Percentiles rank a stretch among this genome's conserved stretches.
Evolutionary conservation across 2,329 filamentous ascomycete species (phyloP).

Genomic region (Talaromyces sp.): DNA sequence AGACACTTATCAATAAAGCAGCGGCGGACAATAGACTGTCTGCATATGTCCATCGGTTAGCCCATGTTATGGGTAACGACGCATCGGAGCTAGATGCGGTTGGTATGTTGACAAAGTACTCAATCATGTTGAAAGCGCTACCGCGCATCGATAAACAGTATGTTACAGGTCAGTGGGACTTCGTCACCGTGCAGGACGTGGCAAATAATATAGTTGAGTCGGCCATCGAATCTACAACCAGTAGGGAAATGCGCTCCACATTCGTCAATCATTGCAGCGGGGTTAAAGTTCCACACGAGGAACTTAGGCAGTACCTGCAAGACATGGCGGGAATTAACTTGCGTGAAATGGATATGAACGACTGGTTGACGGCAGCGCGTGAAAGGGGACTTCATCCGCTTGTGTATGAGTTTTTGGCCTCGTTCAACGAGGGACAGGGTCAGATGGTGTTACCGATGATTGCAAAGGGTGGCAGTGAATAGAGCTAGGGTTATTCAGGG

Average conservation of each 20-base stretch:
- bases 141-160: not conserved
- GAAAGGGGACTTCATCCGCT: constrained; percentile 4
- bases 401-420: not conserved
- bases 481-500: too few species aligned
- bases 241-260: not conserved
- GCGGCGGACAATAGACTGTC: not conserved
- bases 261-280: not conserved
- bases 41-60: not conserved
- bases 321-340: not conserved
- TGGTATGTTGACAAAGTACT: constrained; percentile 5
- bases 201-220: not conserved
- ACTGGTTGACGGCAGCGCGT: not conserved
- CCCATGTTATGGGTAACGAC: not conserved
- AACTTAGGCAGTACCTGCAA: not conserved
- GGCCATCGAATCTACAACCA: not conserved
- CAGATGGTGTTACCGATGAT: constrained; percentile 3
- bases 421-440: not conserved
- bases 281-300: not conserved
- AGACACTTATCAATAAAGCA: constrained; percentile 32
- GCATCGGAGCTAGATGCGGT: not conserved
- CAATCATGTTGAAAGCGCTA: not conserved
- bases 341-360: not conserved
- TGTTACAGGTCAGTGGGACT: constrained; percentile 2
- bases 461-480: constrained; percentile 24
- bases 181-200: constrained; percentile 1